phyloP scores from a whole-genome alignment of 1,284 basidiomycete species.

The Grifola frondosa region DNA sequence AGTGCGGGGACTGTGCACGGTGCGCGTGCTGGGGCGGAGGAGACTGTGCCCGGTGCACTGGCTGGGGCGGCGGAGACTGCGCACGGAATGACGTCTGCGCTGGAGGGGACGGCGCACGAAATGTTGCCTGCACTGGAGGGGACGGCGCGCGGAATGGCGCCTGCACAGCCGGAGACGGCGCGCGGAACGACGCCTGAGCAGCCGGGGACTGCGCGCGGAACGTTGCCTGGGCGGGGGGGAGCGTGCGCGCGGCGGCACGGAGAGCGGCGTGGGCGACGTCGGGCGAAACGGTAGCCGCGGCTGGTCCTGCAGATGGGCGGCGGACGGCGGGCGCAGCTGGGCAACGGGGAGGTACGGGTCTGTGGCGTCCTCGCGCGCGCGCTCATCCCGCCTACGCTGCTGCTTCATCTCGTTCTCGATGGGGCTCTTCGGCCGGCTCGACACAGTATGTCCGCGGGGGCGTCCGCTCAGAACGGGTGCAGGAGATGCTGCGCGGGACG shows the following conservation, averaged over 20 bases:
- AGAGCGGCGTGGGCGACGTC: constrained; percentile 10
- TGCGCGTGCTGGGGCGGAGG: constrained; percentile 5
- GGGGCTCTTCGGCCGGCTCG: neutral
- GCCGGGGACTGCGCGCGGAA: constrained; percentile 14
- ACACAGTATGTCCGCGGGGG: neutral
- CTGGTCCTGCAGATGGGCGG: constrained; percentile 10
- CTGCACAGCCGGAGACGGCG: constrained; percentile 2
- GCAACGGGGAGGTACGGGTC: constrained; percentile 11
- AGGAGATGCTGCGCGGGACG: too few relatives aligned
- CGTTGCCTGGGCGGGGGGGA: constrained; percentile 9
- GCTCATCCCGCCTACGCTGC: constrained; percentile 2
- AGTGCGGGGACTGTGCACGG: constrained; percentile 11
- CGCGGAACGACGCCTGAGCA: neutral
- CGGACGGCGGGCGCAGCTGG: constrained; percentile 12
- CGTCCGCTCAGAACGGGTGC: too few relatives aligned
- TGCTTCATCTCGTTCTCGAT: too few relatives aligned
- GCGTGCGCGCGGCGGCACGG: constrained; percentile 5
- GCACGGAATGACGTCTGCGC: neutral
- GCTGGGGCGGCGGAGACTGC: constrained; percentile 5
- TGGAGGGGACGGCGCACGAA: neutral
- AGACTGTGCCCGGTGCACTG: constrained; percentile 7
- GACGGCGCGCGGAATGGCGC: neutral
- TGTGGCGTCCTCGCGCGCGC: constrained; percentile 10
- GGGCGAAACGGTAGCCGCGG: constrained; percentile 18
- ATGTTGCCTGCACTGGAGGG: too few relatives aligned